phyloP scores from a whole-genome alignment of 345 rosid genomes.

The Kernera saxatilis region DNA sequence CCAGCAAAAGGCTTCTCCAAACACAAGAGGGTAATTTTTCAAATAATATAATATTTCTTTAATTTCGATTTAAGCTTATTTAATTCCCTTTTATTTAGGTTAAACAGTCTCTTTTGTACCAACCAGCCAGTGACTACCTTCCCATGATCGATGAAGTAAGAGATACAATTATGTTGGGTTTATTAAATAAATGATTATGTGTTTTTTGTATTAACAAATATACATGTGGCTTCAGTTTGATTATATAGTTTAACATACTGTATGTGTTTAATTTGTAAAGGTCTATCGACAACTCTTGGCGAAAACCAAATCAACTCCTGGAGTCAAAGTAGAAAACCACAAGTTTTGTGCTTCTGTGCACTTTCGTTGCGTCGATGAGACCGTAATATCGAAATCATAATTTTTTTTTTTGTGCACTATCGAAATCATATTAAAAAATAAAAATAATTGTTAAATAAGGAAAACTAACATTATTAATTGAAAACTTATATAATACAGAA shows the following conservation, averaged over 20 bases:
- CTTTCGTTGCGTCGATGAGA: constrained; percentile 80
- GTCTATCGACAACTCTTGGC: constrained; percentile 50
- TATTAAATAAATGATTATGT: background rate
- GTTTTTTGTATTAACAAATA: background rate
- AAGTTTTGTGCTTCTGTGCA: constrained; percentile 88
- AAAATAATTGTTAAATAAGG: background rate
- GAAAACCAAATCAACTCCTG: constrained; percentile 67
- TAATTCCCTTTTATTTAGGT: constrained; percentile 36
- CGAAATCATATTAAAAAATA: background rate
- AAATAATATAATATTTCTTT: background rate
- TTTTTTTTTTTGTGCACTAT: too few relatives aligned
- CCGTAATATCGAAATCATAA: constrained; percentile 37
- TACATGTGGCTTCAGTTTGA: background rate
- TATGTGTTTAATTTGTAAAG: constrained; percentile 26
- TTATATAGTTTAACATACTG: background rate
- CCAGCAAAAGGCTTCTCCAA: constrained; percentile 55
- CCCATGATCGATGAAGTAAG: constrained; percentile 83
- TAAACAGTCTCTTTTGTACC: constrained; percentile 49
- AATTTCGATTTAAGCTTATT: constrained; percentile 1
- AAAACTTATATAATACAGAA: constrained; percentile 37
- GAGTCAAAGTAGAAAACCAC: constrained; percentile 83
- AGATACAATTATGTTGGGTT: background rate
- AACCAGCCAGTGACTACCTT: constrained; percentile 78
- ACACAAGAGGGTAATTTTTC: constrained; percentile 43
- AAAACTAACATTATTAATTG: background rate